phyloP scores from a whole-genome alignment of 2,329 filamentous ascomycete species.

The Madurella mycetomatis region DNA sequence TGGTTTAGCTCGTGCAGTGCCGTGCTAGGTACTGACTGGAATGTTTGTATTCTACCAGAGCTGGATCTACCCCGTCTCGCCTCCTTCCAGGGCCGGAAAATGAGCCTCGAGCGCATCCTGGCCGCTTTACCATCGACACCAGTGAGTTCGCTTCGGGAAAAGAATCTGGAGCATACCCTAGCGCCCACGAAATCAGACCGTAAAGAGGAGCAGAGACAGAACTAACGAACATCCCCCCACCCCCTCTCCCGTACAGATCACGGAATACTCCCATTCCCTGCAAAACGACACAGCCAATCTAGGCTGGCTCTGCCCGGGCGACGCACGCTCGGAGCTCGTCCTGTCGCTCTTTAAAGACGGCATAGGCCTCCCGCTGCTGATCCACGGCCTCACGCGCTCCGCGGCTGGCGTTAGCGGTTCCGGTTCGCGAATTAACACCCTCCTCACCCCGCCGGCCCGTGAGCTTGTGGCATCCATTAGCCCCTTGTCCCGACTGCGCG shows the following conservation, averaged over 20 bases:
- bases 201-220: no score
- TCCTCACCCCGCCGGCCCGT: not conserved
- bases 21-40: not conserved
- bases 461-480: not conserved
- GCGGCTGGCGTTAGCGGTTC: no score
- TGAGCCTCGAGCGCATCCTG: not conserved
- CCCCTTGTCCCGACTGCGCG: not conserved
- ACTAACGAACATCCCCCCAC: not conserved
- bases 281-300: not conserved
- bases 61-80: not conserved
- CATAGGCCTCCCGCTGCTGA: not conserved
- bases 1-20: no score
- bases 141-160: not conserved
- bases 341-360: not conserved
- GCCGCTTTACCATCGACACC: not conserved
- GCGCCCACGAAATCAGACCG: no score
- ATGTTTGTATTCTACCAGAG: not conserved
- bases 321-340: constrained; percentile 2
- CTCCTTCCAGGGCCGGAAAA: not conserved
- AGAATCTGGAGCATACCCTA: not conserved
- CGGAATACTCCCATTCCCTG: not conserved
- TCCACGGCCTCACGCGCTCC: not conserved
- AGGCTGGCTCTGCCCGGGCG: not conserved
- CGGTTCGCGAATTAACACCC: not conserved
- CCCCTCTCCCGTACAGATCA: not conserved